A percentile compares a stretch with the other conserved stretches of the same genome.
Evolutionary conservation across 192 early-diverging fungal species (phyloP).

Genomic region (Globomyces pollinis-pini): DNA sequence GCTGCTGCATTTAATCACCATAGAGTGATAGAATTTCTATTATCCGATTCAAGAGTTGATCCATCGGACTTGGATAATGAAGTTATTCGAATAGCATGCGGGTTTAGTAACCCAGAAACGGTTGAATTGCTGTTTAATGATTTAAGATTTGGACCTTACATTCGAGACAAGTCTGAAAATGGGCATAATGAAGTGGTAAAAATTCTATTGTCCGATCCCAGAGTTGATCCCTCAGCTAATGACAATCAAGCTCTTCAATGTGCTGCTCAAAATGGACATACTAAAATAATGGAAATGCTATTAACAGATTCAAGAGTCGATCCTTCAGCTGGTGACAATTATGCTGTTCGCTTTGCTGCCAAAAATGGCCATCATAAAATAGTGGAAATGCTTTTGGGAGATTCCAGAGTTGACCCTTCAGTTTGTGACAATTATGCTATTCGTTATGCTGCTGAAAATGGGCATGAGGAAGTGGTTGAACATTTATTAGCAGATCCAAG

Average conservation of each 20-base stretch:
- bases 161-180: no score
- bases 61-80: not conserved
- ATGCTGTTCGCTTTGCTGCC: not conserved
- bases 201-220: not conserved
- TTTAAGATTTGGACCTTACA: not conserved
- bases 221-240: not conserved
- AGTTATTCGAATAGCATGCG: not conserved
- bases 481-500: not conserved
- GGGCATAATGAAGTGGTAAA: no score
- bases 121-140: not conserved
- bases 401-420: constrained; percentile 2
- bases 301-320: not conserved
- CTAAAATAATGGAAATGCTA: not conserved
- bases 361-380: constrained; percentile 5
- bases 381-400: not conserved
- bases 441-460: not conserved
- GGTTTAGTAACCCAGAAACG: not conserved
- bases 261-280: not conserved
- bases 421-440: not conserved
- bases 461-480: constrained; percentile 4
- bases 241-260: not conserved
- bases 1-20: not conserved
- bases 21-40: not conserved
- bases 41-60: not conserved
- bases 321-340: not conserved